phyloP scores from a whole-genome alignment of 345 rosid species.

The Trapa bicornis region DNA sequence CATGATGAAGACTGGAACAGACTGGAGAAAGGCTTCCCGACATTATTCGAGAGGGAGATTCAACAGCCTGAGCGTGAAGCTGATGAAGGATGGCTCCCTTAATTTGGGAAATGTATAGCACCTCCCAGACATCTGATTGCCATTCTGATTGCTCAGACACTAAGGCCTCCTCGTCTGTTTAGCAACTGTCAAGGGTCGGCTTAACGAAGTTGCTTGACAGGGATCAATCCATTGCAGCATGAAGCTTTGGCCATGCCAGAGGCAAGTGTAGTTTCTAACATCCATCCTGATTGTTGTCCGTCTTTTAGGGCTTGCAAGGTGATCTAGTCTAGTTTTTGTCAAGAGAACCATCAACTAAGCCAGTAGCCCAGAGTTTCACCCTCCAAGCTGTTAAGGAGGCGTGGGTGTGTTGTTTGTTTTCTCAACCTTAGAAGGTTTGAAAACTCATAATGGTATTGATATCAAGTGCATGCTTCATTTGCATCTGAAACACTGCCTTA shows the following conservation, averaged over 20 bases:
- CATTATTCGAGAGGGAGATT: slow-evolving; percentile 99
- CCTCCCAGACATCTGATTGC: too few relatives aligned
- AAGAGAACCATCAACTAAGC: background rate
- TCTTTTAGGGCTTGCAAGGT: background rate
- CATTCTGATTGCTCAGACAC: background rate
- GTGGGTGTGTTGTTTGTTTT: background rate
- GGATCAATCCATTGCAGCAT: background rate
- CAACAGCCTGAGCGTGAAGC: slow-evolving; percentile 90
- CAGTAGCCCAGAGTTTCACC: background rate
- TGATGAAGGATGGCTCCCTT: slow-evolving; percentile 95
- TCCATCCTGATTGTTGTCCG: background rate
- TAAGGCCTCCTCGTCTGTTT: background rate
- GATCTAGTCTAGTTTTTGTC: background rate
- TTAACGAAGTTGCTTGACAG: background rate
- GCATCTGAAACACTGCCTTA: too few relatives aligned
- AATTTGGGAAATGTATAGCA: slow-evolving; percentile 52
- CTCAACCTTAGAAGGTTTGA: background rate
- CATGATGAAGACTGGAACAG: slow-evolving; percentile 99
- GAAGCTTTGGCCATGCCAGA: background rate
- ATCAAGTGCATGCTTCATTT: too few relatives aligned
- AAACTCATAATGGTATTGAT: background rate
- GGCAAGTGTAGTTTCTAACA: background rate
- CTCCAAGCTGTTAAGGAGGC: background rate
- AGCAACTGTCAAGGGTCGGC: background rate
- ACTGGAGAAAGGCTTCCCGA: slow-evolving; percentile 99